Percentiles rank a stretch among this genome's conserved stretches.
Conservation (phyloP, 495 filamentous ascomycete genomes). For the Parathielavia appendiculata region DNA sequence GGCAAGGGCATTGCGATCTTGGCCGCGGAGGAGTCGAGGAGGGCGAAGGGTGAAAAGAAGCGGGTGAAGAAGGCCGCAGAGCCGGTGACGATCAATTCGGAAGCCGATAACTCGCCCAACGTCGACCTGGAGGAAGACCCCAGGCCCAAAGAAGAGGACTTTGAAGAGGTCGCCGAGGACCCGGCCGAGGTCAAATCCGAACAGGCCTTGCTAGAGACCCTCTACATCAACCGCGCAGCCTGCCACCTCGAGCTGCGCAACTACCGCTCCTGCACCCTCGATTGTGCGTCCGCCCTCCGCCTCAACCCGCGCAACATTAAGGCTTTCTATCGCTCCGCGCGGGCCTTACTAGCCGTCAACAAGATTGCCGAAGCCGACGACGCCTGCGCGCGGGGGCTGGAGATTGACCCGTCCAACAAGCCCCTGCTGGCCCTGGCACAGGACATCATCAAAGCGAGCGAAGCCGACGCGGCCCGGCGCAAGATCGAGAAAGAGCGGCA, state of each 20-base stretch:
- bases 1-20: conserved; percentile 71
- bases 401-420: conserved; percentile 55
- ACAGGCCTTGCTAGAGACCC: conserved; percentile 60
- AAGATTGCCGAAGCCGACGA: conserved; percentile 72
- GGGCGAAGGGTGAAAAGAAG: conserved; percentile 21
- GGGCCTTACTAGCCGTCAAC: conserved; percentile 68
- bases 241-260: conserved; percentile 72
- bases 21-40: conserved; percentile 49
- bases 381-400: conserved; percentile 63
- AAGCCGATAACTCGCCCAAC: conserved; percentile 25
- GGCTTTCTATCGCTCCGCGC: conserved; percentile 76
- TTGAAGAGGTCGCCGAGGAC: conserved; percentile 37
- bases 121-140: conserved; percentile 21
- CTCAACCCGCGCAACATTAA: conserved; percentile 78
- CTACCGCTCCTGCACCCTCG: conserved; percentile 73
- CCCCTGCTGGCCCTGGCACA: conserved; percentile 49
- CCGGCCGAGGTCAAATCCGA: conserved; percentile 52
- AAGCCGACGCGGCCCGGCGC: conserved; percentile 34
- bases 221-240: conserved; percentile 78
- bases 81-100: conserved; percentile 31
- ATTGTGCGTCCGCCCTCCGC: conserved; percentile 73
- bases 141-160: conserved; percentile 14
- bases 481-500: conserved; percentile 47
- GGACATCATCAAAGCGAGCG: conserved; percentile 49
- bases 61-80: conserved; percentile 29